These are phyloP conservation scores for Aureobasidium musti DNA, from an alignment of 2,329 filamentous ascomycete genomes.

Conservation along the genomic window DNA sequence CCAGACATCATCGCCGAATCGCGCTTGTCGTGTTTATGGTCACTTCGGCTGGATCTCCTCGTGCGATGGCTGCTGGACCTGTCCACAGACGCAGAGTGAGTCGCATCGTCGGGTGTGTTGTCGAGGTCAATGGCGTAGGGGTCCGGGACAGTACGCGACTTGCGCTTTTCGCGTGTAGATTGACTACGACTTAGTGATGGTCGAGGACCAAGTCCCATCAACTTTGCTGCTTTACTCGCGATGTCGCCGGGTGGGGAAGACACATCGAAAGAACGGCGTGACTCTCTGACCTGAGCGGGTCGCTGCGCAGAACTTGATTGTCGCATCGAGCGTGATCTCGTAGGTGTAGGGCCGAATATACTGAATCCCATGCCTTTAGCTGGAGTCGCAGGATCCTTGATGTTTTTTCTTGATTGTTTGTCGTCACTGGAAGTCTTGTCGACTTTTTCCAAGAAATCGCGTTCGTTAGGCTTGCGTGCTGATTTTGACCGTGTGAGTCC, in stretches of 20 bases:
- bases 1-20: constrained; percentile 45
- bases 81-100: constrained; percentile 41
- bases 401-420: constrained; percentile 58
- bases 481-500: constrained; percentile 59
- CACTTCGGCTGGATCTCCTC: constrained; percentile 35
- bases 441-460: constrained; percentile 46
- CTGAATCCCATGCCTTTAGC: constrained; percentile 60
- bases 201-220: constrained; percentile 58
- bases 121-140: constrained; percentile 67
- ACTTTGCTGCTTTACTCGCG: constrained; percentile 18
- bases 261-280: constrained; percentile 9
- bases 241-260: constrained; percentile 17
- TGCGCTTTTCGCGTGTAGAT: constrained; percentile 53
- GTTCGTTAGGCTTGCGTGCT: constrained; percentile 55
- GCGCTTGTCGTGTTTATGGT: constrained; percentile 45
- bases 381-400: constrained; percentile 53
- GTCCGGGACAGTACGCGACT: constrained; percentile 56
- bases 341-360: constrained; percentile 57
- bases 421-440: constrained; percentile 67
- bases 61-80: constrained; percentile 35
- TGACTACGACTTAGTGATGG: constrained; percentile 48
- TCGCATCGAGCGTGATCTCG: constrained; percentile 63
- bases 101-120: constrained; percentile 48
- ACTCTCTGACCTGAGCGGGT: neutral
- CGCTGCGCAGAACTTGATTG: constrained; percentile 57